Base-by-base conservation (phyloP, 129 eudicot genomes). In the Flaveria robusta region DNA sequence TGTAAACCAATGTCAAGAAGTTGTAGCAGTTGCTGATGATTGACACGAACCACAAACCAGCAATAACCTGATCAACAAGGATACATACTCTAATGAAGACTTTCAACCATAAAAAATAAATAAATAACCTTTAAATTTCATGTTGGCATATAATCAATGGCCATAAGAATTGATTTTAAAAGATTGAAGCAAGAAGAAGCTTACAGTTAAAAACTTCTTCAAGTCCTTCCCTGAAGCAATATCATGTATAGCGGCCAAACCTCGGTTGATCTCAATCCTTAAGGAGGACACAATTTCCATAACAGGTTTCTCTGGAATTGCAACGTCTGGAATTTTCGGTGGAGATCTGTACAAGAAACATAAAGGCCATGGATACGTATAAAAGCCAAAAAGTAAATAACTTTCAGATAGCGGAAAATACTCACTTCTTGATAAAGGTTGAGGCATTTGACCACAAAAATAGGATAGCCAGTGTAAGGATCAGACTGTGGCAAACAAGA, bases 401-500 rank as follows among this genome's bases (percentile, higher is more conserved):
- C 37, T 31, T 47, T 27, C 31, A n/a, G 51, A 68, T 9, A 22
- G 49, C 4, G 58, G 9, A 27, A 58, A 55, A 7, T 11, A 26
- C 92, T 89, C 81, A 95, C 99, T 95, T 95, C 60, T 91, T 84
- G 74, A 95, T 87, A 83, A 95, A 91, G 66, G 81, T 73, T 67
- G 86, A 74, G 24, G 94, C 99, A 71, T 87, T 95, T 71, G 97
- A 86, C 99, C 99, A 95, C 85, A 95, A 78, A 78, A 95, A 95
- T 59, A 91, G 71, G 11, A 77, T 39, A 4, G 89, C 87, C 68
- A 95, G 80, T 18, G 84, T 55, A 43, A 91, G 83, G 26, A 95
- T 91, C 82, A 95, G 66, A 64, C 82, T 89, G 74, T 95, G 96
- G 79, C 94, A 95, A 52, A 95, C 78, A 66, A 95, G 76, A 5